Conservation (phyloP, 2,329 filamentous ascomycete genomes). For the Curvularia spicifera region DNA sequence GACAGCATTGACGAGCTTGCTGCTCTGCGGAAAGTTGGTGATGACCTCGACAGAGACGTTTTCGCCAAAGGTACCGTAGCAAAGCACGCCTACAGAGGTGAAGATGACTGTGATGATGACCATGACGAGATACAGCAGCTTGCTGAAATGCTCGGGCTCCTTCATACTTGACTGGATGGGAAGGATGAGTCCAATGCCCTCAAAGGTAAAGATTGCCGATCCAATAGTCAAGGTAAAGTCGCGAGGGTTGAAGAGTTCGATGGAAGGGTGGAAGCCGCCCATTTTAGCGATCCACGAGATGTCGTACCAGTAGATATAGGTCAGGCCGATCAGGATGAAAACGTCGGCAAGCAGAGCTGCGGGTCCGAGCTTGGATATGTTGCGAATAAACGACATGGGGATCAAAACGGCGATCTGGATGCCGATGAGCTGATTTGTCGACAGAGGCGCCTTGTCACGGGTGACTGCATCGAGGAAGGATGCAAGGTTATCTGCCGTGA, state of each 20-base stretch:
- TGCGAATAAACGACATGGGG: slow-evolving; percentile 72
- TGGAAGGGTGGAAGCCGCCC: slow-evolving; percentile 64
- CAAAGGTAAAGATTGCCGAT: slow-evolving; percentile 78
- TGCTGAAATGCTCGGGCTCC: slow-evolving; percentile 70
- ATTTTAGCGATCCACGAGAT: slow-evolving; percentile 60
- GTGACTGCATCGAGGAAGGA: slow-evolving; percentile 71
- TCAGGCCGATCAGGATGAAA: slow-evolving; percentile 73
- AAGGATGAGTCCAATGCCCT: slow-evolving; percentile 77
- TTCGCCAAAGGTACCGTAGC: slow-evolving; percentile 75
- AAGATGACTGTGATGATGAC: slow-evolving; percentile 74
- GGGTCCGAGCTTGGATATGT: slow-evolving; percentile 75
- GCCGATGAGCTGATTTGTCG: slow-evolving; percentile 66
- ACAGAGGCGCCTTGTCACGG: slow-evolving; percentile 56
- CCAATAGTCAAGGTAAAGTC: slow-evolving; percentile 75
- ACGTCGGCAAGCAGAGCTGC: slow-evolving; percentile 72
- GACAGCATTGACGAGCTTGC: slow-evolving; percentile 74
- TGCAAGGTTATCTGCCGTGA: slow-evolving; percentile 75
- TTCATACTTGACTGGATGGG: slow-evolving; percentile 80
- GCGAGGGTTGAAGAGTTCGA: slow-evolving; percentile 72
- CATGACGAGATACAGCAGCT: slow-evolving; percentile 73
- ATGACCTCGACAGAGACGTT: slow-evolving; percentile 75
- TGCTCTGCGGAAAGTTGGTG: slow-evolving; percentile 75
- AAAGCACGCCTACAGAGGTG: slow-evolving; percentile 73
- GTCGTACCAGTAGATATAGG: slow-evolving; percentile 77
- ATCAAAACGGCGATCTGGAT: slow-evolving; percentile 70